Conservation (phyloP, 495 filamentous ascomycete genomes). For the Acidomyces sp. region DNA sequence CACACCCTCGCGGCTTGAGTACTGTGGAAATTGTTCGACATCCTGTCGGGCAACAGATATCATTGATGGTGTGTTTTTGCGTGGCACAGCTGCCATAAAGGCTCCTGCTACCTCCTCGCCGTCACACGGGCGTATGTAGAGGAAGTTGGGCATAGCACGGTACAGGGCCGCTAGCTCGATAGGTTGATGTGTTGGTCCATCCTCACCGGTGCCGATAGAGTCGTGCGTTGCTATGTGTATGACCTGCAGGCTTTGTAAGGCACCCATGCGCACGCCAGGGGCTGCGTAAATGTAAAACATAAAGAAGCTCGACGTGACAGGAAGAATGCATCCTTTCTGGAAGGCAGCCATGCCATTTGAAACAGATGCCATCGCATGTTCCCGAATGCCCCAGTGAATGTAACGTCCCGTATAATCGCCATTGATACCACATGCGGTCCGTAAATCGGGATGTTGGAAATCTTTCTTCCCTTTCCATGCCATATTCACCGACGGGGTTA, state of each 20-base stretch:
- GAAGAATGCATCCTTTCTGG: constrained; percentile 63
- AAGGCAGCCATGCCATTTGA: constrained; percentile 95
- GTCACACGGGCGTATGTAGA: constrained; percentile 46
- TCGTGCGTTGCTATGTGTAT: constrained; percentile 52
- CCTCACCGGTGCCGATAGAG: constrained; percentile 45
- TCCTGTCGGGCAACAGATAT: constrained; percentile 39
- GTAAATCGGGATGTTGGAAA: constrained; percentile 33
- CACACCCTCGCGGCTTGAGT: constrained; percentile 32
- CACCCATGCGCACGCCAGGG: constrained; percentile 46
- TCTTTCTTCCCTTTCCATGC: constrained; percentile 41
- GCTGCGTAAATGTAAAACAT: constrained; percentile 51
- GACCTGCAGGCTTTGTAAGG: constrained; percentile 40
- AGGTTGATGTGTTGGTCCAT: constrained; percentile 50
- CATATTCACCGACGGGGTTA: constrained; percentile 46
- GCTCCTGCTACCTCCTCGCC: constrained; percentile 45
- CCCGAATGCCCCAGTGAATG: constrained; percentile 39
- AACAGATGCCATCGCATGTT: constrained; percentile 64
- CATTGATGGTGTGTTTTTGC: constrained; percentile 34
- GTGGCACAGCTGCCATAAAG: constrained; percentile 36
- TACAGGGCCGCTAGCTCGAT: constrained; percentile 45
- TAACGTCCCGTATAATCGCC: constrained; percentile 85
- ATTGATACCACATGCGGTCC: constrained; percentile 11
- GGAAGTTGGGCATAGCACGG: constrained; percentile 47
- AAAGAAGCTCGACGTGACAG: constrained; percentile 29
- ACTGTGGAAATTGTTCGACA: constrained; percentile 31